phyloP scores from a whole-genome alignment of 495 filamentous ascomycete species.

The Halenospora varia region DNA sequence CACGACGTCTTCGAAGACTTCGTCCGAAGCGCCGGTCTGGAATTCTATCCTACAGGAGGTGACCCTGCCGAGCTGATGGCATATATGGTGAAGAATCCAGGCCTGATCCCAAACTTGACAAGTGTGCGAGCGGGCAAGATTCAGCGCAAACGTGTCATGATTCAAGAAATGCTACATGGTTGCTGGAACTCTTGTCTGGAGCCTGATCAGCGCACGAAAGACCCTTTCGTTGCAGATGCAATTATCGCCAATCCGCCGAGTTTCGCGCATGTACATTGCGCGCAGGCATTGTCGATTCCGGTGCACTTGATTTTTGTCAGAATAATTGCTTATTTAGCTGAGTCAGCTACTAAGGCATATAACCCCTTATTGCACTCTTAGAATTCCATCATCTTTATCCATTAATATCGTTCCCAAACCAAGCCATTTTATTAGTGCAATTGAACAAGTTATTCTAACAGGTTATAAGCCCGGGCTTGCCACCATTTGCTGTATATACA shows the following conservation, averaged over 20 bases:
- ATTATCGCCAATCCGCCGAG: conserved; percentile 67
- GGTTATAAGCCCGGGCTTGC: too few relatives aligned
- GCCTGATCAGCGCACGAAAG: conserved; percentile 33
- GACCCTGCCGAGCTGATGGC: conserved; percentile 63
- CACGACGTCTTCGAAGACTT: conserved; percentile 58
- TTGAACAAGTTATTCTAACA: too few relatives aligned
- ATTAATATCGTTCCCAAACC: too few relatives aligned
- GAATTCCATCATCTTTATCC: too few relatives aligned
- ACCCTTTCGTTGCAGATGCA: conserved; percentile 61
- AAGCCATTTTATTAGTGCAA: too few relatives aligned
- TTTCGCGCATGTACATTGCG: conserved; percentile 64
- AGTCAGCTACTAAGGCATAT: too few relatives aligned
- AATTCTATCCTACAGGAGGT: conserved; percentile 62
- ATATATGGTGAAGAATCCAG: conserved; percentile 77
- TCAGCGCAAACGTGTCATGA: conserved; percentile 48
- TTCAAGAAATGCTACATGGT: conserved; percentile 55
- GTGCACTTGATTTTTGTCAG: conserved; percentile 65
- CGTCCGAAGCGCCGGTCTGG: conserved; percentile 46
- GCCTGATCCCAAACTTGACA: conserved; percentile 60
- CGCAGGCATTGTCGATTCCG: conserved; percentile 58
- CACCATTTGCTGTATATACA: too few relatives aligned
- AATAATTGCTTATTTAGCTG: too few relatives aligned
- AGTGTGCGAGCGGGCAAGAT: conserved; percentile 64
- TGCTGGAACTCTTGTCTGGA: conserved; percentile 59
- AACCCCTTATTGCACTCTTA: too few relatives aligned